Evolutionary conservation across 2,329 filamentous ascomycete species (phyloP).

Genomic region (Alternaria longipes): DNA sequence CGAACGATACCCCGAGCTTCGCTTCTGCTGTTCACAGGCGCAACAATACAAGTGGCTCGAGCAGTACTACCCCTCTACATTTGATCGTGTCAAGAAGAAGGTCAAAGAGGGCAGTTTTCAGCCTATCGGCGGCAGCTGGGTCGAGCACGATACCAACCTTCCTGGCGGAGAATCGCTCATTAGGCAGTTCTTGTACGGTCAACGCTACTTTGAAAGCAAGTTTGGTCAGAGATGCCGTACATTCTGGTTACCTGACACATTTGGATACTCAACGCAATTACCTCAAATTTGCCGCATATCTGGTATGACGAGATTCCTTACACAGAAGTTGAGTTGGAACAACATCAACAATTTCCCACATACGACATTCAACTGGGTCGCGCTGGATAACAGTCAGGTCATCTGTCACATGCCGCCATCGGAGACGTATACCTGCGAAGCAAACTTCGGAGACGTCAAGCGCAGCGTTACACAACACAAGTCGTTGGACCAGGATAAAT

Average conservation of each 20-base stretch:
- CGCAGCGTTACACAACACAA: slow-evolving; percentile 93
- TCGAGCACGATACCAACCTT: slow-evolving; percentile 98
- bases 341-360: slow-evolving; percentile 99
- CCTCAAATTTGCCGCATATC: slow-evolving; percentile 92
- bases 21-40: slow-evolving; percentile 91
- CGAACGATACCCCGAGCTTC: slow-evolving; percentile 92
- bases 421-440: slow-evolving; percentile 94
- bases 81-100: slow-evolving; percentile 89
- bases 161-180: slow-evolving; percentile 94
- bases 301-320: slow-evolving; percentile 97
- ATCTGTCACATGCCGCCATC: slow-evolving; percentile 97
- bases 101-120: slow-evolving; percentile 91
- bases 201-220: slow-evolving; percentile 91
- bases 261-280: slow-evolving; percentile 94
- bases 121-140: slow-evolving; percentile 96
- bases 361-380: slow-evolving; percentile 98
- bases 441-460: slow-evolving; percentile 92
- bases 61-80: slow-evolving; percentile 84
- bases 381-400: slow-evolving; percentile 93
- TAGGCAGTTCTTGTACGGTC: slow-evolving; percentile 93
- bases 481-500: slow-evolving; percentile 91
- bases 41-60: slow-evolving; percentile 99
- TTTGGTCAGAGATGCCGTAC: slow-evolving; percentile 90
- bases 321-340: slow-evolving; percentile 99
- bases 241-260: slow-evolving; percentile 98